phyloP scores from a whole-genome alignment of 2,329 filamentous ascomycete species.

The Colletotrichum sp. region DNA sequence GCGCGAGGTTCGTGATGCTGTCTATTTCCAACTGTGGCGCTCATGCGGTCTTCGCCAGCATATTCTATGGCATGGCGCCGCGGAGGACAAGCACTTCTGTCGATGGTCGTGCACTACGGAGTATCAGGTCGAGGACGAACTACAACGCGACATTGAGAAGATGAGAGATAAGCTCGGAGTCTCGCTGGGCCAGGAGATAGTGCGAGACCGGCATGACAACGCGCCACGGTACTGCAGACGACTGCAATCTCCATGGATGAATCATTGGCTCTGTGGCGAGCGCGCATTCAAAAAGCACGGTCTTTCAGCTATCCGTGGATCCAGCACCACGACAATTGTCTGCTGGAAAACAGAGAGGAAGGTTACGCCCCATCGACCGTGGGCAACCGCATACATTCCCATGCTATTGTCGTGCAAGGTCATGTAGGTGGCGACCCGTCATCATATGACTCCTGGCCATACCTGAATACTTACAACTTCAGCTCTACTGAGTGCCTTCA shows the following conservation, averaged over 20 bases:
- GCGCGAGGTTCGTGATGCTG: conserved; percentile 17
- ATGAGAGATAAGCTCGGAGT: neutral
- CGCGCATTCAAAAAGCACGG: neutral
- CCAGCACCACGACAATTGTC: neutral
- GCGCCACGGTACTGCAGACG: neutral
- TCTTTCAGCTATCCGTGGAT: neutral
- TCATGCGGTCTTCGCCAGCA: conserved; percentile 13
- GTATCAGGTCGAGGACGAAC: neutral
- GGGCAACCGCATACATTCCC: neutral
- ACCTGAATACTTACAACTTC: neutral
- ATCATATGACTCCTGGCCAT: neutral
- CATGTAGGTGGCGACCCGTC: neutral
- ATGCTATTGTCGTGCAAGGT: conserved; percentile 7
- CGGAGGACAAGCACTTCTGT: conserved; percentile 1
- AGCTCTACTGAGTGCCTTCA: neutral
- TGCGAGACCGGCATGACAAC: neutral
- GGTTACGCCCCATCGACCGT: neutral
- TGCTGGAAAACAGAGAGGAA: neutral
- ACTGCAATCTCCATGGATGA: neutral
- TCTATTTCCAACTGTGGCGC: conserved; percentile 22
- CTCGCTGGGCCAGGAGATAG: neutral
- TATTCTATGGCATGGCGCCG: conserved; percentile 7
- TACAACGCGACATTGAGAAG: neutral
- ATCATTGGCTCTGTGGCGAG: conserved; percentile 6
- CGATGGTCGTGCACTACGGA: conserved; percentile 18